A percentile compares a stretch with the other conserved stretches of the same genome.
Evolutionary conservation across 768 basidiomycete species (phyloP).

Genomic region (Lanmaoa pseudosensibilis): DNA sequence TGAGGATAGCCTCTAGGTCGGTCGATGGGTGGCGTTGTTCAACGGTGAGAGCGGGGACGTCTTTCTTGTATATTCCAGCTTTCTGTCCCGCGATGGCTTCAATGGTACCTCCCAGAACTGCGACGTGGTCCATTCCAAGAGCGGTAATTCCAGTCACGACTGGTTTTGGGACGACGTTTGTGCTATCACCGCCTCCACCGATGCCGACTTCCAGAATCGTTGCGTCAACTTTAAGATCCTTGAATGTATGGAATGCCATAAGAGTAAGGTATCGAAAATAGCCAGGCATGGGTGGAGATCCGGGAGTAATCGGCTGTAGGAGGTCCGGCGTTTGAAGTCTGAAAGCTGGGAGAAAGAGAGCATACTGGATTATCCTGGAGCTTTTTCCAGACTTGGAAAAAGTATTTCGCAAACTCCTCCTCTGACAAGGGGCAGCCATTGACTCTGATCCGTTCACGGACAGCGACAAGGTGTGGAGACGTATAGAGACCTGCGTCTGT

Average conservation of each 20-base stretch:
- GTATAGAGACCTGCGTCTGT: conserved; percentile 78
- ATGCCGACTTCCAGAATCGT: conserved; percentile 96
- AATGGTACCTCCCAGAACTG: conserved; percentile 84
- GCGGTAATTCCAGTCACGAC: conserved; percentile 88
- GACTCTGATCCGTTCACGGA: conserved; percentile 92
- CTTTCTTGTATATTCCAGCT: conserved; percentile 94
- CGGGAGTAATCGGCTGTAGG: conserved; percentile 45
- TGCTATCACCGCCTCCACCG: conserved; percentile 92
- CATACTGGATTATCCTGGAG: conserved; percentile 67
- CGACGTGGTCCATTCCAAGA: conserved; percentile 89
- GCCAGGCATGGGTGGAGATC: conserved; percentile 73
- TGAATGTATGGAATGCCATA: conserved; percentile 88
- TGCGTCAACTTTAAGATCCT: conserved; percentile 78
- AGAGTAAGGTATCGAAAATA: conserved; percentile 96
- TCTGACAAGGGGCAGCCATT: conserved; percentile 90
- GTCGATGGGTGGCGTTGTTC: conserved; percentile 71
- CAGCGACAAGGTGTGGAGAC: conserved; percentile 94
- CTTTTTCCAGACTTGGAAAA: conserved; percentile 95
- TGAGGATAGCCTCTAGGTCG: conserved; percentile 68
- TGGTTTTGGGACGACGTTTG: conserved; percentile 91
- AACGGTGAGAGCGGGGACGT: conserved; percentile 84
- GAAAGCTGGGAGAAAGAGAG: neutral
- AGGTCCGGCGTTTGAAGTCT: conserved; percentile 1
- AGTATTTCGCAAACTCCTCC: conserved; percentile 83
- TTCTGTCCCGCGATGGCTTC: conserved; percentile 93